phyloP scores from a whole-genome alignment of 2,329 filamentous ascomycete species.

The Microcyclospora pomicola region DNA sequence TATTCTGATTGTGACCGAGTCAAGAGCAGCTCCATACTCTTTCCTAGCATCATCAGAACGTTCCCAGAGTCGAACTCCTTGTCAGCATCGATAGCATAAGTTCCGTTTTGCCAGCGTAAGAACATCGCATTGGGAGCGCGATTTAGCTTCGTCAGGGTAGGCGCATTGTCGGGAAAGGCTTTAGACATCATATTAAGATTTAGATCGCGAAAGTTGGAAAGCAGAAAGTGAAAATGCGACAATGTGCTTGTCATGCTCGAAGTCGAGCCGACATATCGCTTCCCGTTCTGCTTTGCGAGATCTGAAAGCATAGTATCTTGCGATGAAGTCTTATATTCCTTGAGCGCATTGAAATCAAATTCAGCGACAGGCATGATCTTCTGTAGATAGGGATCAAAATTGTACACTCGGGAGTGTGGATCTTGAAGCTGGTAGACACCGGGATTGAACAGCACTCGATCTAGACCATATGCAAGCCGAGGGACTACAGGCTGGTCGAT shows the following conservation, averaged over 20 bases:
- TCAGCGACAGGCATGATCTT: conserved; percentile 85
- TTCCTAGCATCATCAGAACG: conserved; percentile 80
- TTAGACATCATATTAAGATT: conserved; percentile 54
- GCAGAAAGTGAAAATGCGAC: conserved; percentile 80
- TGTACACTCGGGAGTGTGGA: conserved; percentile 73
- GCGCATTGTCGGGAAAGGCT: conserved; percentile 43
- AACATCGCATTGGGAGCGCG: conserved; percentile 68
- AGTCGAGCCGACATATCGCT: conserved; percentile 85
- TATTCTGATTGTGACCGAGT: conserved; percentile 72
- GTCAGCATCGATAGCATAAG: conserved; percentile 90
- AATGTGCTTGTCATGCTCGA: conserved; percentile 89
- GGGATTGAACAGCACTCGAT: conserved; percentile 87
- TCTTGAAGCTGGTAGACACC: conserved; percentile 90
- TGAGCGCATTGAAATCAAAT: conserved; percentile 81
- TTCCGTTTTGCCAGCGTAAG: conserved; percentile 65
- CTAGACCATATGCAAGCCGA: conserved; percentile 57
- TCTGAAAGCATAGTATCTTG: conserved; percentile 59
- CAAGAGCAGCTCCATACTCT: conserved; percentile 91
- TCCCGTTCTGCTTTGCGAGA: conserved; percentile 51
- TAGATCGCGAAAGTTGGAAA: conserved; percentile 69
- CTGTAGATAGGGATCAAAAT: conserved; percentile 90
- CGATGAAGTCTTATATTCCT: conserved; percentile 82
- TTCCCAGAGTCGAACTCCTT: conserved; percentile 80
- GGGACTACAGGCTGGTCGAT: conserved; percentile 44
- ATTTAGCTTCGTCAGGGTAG: conserved; percentile 58